Conservation (phyloP, 331 rosid genomes). For the Acacia concinna region DNA sequence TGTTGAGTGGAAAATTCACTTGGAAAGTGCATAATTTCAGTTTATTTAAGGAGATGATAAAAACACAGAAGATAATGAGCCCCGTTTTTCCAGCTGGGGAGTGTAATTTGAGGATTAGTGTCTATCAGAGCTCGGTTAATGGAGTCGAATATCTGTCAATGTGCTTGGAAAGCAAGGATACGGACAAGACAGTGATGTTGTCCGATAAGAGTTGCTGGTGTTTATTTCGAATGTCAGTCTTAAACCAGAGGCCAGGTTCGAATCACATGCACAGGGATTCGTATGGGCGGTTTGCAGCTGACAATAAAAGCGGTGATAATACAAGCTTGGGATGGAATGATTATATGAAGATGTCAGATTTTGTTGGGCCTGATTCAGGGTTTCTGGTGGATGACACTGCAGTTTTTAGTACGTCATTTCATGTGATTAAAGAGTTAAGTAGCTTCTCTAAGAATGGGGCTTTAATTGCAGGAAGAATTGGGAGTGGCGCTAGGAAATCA, state of each 20-base stretch:
- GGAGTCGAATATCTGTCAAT: conserved; percentile 88
- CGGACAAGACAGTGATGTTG: conserved; percentile 79
- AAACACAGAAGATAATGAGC: conserved; percentile 98
- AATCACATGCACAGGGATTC: conserved; percentile 99
- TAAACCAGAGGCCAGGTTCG: conserved; percentile 88
- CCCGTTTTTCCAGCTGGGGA: conserved; percentile 99
- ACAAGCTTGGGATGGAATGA: conserved; percentile 99
- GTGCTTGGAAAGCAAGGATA: conserved; percentile 99
- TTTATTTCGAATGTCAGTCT: conserved; percentile 92
- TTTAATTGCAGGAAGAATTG: conserved; percentile 69
- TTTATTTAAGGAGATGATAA: conserved; percentile 89
- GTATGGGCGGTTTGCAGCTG: conserved; percentile 95
- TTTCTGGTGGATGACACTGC: conserved; percentile 87
- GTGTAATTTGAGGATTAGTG: conserved; percentile 98
- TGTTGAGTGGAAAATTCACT: conserved; percentile 92
- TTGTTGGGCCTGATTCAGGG: conserved; percentile 76
- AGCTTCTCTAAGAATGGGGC: conserved; percentile 93
- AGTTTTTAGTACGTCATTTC: conserved; percentile 92
- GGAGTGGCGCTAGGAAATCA: conserved; percentile 81
- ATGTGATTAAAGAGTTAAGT: conserved; percentile 93
- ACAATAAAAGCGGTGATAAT: conserved; percentile 95
- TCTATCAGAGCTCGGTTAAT: conserved; percentile 93
- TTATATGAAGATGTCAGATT: conserved; percentile 96
- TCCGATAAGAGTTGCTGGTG: conserved; percentile 99
- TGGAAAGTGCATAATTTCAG: conserved; percentile 98